Base-by-base conservation (phyloP, 352 stramenopile species). In the Phytophthora hybrid region DNA sequence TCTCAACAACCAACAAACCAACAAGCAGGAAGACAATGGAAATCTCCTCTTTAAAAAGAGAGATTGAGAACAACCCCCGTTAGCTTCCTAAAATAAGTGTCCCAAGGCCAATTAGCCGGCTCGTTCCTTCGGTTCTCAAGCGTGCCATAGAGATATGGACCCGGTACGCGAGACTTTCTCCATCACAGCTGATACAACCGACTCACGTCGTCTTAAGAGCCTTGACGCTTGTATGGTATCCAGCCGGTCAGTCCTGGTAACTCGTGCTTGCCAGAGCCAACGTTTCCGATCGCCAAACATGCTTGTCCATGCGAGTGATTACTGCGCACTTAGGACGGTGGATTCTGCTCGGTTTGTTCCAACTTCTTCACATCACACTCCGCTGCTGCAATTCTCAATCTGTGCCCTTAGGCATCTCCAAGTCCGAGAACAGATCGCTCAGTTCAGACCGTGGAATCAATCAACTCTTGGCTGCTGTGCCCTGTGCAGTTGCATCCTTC, bases 401-500 rank as follows among this genome's bases (percentile, higher is more conserved):
- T 73, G 52, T 60, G 54, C 57, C 63, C 9, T 63, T 59, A 65
- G 13, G 34, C 54, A 67, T 69, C 21, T 19, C n/a, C 58, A 69
- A 61, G 39, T 66, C 32, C 58, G 41, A 44, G 34, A 34, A 62
- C 58, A 64, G 59, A 60, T 71, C 39, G 49, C 59, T 39, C 63
- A 16, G 41, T 56, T 64, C 34, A 54, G 47, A 62, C 18, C 26
- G 39, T 54, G 44, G n/a, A 63, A 11, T 23, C 32, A 68, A 74
- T 83, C 76, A 83, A 69, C 73, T 79, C 56, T 83, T 80, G 55
- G 74, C 62, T 71, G 67, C 59, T 11, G 67, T 77, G 44, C 71
- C 74, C 67, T 83, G 74, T 41, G 67, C 66, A 63, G 73, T 85
- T 57, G 78, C 52, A 57, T 81, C 83, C 64, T 93, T 93, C 13